Evolutionary conservation across 1,139 yeast genomes (phyloP), one percentile per base, ranked within the genome.

Genomic region (Torulaspora globosa): DNA sequence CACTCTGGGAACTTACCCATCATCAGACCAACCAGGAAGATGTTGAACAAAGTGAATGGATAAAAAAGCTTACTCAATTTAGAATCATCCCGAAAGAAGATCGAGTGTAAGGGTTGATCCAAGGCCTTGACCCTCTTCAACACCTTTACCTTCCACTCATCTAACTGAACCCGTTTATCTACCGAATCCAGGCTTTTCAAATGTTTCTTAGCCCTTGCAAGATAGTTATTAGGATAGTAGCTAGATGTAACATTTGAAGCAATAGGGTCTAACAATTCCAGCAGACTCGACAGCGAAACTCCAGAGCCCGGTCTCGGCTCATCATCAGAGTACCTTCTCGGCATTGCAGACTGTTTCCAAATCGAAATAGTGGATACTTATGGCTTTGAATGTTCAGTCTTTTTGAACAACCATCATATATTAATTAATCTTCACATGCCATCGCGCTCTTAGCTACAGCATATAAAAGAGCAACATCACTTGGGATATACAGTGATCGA

Each of bases 11-110:
- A 76, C 49, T 76, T 75, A 6, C 97, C 97, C 58, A 90, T 80
- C 9, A 88, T 66, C 51, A 81, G 76, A 0, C 97, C 97, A 14
- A 82, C 72, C 30, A 78, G 66, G 38, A 92, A 87, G 11, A 92
- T 76, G 45, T 78, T 69, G 48, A 81, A 78, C 36, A 89, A 72
- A 0, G 95, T 82, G 35, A 80, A 64, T 0, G 96, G 82, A 64
- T 89, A 92, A 58, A 89, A 88, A 28, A 82, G 60, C 66, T 90
- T 92, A 59, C 90, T 97, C 0, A 94, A 80, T 12, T 73, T 72
- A 5, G 95, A 79, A 39, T 75, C 81, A 61, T 74, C 53, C 19
- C 60, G 58, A 44, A 63, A 60, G 45, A 63, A 60, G 1, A 62
- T 41, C 11, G 55, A 41, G 36, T 57, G 56, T 34, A 57, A 40